Base-by-base conservation (phyloP, 225 moss, liverwort and hornwort species). In the Bryoerythrophyllum caledonicum region DNA sequence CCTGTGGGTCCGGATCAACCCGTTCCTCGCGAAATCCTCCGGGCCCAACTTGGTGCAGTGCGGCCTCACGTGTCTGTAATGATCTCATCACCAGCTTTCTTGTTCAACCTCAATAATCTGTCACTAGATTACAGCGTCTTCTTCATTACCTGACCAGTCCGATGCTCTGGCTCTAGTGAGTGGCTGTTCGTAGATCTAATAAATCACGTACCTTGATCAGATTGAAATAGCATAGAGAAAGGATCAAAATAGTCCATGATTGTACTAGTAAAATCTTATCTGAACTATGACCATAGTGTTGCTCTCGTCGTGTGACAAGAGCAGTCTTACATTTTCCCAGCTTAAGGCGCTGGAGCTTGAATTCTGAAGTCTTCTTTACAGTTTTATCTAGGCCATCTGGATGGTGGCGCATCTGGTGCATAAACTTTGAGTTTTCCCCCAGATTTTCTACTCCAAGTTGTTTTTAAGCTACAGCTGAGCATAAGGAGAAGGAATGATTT, bases 1-100 rank as follows among this genome's bases (percentile, higher is more conserved):
- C 1, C 67, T 96, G 10, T 96, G 96, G 96, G 94, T 96, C 28
- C 81, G 96, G 12, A 89, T 96, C 25, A 83, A 96, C 41, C 96
- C 96, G 5, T 96, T 96, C 82, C 41, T 94, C 55, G 60, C 86
- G 10, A 94, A 91, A 75, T 44, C 77, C 24, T 63, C 0, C 55
- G 94, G 94, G 12, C 92, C 92, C 24, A 72, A 88, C 78, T 66
- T 91, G 76, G 82, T 86, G 41, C 63, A 78, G 11, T 96, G 96
- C 72, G 96, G 96, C 60, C 87, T 96, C 83, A 83, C 78, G 30
- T 96, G 96, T 81, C 40, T 58, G 74, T 83, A 72, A 49, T 49
- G 6, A 63, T 46, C 61, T 65, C 60, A 57, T 37, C 27, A 69
- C 20, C 38, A 38, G 38, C 38, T 38, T 32, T 67, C 58, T 25